A percentile compares a stretch with the other conserved stretches of the same genome.
Evolutionary conservation across 768 basidiomycete species (phyloP).

Genomic region (Lentinus tigrinus): DNA sequence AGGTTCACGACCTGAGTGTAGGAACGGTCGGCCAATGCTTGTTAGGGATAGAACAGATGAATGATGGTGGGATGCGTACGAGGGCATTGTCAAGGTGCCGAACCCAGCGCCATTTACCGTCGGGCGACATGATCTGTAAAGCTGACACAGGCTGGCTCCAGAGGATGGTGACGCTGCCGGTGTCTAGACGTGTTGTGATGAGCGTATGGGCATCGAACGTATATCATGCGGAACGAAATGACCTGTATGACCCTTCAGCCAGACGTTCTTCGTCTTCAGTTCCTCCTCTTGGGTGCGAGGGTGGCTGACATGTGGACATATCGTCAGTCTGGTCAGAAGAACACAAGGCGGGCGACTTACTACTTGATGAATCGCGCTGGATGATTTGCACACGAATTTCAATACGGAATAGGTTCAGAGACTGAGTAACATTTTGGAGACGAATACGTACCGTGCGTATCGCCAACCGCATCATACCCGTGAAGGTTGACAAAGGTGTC

Average conservation of each 20-base stretch:
- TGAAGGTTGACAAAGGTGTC: conserved; percentile 42
- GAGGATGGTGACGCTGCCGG: conserved; percentile 55
- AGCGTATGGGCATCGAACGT: neutral
- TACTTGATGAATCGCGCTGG: conserved; percentile 50
- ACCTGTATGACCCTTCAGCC: conserved; percentile 64
- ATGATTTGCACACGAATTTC: neutral
- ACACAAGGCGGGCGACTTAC: conserved; percentile 26
- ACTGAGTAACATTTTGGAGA: too few species aligned
- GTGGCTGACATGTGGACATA: conserved; percentile 36
- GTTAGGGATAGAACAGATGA: conserved; percentile 22
- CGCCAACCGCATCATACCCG: conserved; percentile 33
- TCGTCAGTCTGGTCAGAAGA: neutral
- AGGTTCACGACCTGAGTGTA: conserved; percentile 41
- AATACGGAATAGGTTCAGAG: neutral
- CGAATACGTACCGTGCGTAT: conserved; percentile 33
- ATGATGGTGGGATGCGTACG: conserved; percentile 28
- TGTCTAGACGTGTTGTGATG: conserved; percentile 33
- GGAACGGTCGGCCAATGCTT: neutral
- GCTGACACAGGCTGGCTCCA: conserved; percentile 62
- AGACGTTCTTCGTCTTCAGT: conserved; percentile 49
- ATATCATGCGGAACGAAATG: neutral
- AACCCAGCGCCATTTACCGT: conserved; percentile 58
- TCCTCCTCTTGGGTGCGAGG: conserved; percentile 52
- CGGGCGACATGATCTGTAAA: conserved; percentile 52
- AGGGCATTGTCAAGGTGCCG: conserved; percentile 58